phyloP scores from a whole-genome alignment of 192 early-diverging fungal genomes.

The Cetraspora pellucida region DNA sequence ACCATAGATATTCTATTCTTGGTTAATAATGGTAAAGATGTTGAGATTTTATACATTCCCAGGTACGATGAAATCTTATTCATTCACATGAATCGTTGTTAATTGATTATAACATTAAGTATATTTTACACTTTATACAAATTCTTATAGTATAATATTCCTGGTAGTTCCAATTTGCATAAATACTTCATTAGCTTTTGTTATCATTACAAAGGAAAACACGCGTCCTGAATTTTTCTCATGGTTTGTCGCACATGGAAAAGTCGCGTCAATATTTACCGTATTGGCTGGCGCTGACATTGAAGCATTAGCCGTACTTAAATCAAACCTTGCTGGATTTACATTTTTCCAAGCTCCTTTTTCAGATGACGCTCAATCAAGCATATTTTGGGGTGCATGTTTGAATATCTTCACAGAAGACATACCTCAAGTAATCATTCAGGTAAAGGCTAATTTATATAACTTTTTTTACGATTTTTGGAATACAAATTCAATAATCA shows the following conservation, averaged over 20 bases:
- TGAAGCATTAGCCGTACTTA: not conserved
- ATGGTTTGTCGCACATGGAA: not conserved
- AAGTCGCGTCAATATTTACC: constrained; percentile 21
- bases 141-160: constrained; percentile 11
- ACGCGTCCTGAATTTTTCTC: not conserved
- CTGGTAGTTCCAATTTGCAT: not conserved
- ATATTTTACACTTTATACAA: not conserved
- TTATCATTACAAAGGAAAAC: constrained; percentile 7
- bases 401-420: constrained; percentile 26
- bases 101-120: not conserved
- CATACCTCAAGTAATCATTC: constrained; percentile 32
- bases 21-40: not conserved
- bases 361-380: not conserved
- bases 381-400: constrained; percentile 19
- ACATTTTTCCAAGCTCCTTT: constrained; percentile 13
- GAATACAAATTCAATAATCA: not conserved
- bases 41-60: not conserved
- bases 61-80: not conserved
- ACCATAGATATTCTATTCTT: constrained; percentile 1
- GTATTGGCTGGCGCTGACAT: constrained; percentile 19
- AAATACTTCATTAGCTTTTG: not conserved
- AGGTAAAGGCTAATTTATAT: not conserved
- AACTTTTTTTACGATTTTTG: no score
- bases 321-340: constrained; percentile 8
- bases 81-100: not conserved